Conservation (phyloP, 2,329 filamentous ascomycete genomes). For the Xylaria multiplex region DNA sequence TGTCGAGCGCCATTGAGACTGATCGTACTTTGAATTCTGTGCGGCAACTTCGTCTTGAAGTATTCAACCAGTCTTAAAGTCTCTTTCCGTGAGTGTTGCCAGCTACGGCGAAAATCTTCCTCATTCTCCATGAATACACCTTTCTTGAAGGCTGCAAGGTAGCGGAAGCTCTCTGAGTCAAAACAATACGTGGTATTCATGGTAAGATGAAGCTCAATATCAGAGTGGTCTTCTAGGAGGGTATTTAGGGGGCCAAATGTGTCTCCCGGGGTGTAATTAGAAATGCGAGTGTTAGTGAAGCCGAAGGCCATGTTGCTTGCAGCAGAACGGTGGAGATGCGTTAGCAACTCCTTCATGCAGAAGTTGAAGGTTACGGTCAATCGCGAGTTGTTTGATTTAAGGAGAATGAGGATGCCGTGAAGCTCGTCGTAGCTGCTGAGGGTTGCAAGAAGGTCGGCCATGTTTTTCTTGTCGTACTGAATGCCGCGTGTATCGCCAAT, state of each 20-base stretch:
- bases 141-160: neutral
- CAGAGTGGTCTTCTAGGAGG: neutral
- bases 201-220: neutral
- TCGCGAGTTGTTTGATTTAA: neutral
- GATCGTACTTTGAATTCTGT: neutral
- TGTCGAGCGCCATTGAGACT: neutral
- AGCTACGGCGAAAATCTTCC: neutral
- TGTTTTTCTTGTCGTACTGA: neutral
- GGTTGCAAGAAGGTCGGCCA: neutral
- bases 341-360: neutral
- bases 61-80: neutral
- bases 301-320: neutral
- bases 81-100: neutral
- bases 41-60: neutral
- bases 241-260: neutral
- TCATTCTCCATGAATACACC: neutral
- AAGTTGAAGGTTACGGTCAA: neutral
- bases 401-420: neutral
- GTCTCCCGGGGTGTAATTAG: neutral
- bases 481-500: neutral
- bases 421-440: neutral
- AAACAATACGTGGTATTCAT: neutral
- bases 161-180: neutral
- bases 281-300: neutral
- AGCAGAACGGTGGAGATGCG: neutral